A percentile compares a stretch with the other conserved stretches of the same genome.
These are phyloP conservation scores for Eimeria necatrix DNA, from an alignment of 169 alveolate genomes.

Conservation along the genomic window DNA sequence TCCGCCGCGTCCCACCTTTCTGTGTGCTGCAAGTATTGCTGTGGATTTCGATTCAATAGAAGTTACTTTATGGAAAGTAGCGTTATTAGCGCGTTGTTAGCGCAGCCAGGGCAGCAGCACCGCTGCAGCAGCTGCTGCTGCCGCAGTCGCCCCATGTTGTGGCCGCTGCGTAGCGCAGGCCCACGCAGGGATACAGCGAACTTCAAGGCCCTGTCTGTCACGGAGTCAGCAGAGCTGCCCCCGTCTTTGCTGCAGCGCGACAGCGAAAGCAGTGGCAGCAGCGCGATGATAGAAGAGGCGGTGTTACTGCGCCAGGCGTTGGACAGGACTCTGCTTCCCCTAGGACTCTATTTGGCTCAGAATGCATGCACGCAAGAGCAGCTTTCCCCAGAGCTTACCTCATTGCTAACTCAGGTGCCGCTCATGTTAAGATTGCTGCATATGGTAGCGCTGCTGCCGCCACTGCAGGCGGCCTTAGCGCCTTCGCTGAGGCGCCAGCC, in stretches of 20 bases:
- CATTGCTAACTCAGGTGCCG: background rate
- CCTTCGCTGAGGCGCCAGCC: no score
- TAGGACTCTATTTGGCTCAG: background rate
- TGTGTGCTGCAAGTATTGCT: background rate
- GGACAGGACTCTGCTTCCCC: background rate
- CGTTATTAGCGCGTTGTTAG: no score
- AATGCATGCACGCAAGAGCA: background rate
- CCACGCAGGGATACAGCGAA: background rate
- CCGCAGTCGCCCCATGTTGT: background rate
- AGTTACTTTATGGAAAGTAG: background rate
- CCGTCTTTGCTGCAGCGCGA: conserved; percentile 35
- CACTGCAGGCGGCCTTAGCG: background rate
- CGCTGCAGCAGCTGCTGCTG: conserved; percentile 10
- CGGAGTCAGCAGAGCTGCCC: conserved; percentile 47
- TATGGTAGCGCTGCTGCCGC: background rate
- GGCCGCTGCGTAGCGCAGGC: background rate
- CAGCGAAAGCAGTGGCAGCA: conserved; percentile 4
- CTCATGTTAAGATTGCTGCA: background rate
- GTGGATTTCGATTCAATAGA: background rate
- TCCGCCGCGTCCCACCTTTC: background rate
- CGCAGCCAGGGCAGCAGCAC: background rate
- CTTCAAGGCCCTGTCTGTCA: background rate
- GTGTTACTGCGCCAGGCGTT: conserved; percentile 48
- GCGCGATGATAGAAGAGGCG: background rate
- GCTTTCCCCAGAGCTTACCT: background rate